Base-by-base conservation (phyloP, 106 monocot species). In the Chionographis japonica region DNA sequence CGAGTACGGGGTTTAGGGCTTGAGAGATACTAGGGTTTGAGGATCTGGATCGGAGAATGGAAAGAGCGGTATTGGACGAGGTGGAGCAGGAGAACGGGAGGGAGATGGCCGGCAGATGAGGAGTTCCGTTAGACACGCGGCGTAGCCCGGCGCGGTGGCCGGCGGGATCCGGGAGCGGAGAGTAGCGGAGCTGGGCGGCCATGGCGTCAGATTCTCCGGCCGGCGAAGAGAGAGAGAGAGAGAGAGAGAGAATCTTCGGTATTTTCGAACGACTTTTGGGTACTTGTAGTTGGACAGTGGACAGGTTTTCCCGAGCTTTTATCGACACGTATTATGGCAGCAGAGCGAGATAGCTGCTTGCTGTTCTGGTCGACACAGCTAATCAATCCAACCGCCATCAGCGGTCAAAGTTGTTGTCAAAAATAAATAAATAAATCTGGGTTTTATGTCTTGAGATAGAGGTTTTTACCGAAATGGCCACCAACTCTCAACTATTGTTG, bases 111-210 rank as follows among this genome's bases (percentile, higher is more conserved):
- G 38, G 66, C 3, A 16, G 54, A 46, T 20, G 13, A 36, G 40
- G 63, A 2, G 56, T 60, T 38, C 40, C 67, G 51, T 64, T n/a
- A 14, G 12, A 60, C n/a, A 51, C 13, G 27, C 70, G 66, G 27
- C 17, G 53, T 42, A 8, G n/a, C 41, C 16, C 42, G 41, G 56
- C 12, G 61, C n/a, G 13, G 55, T 60, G 7, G 52, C 40, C 12
- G 37, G 53, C 39, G 40, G 49, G 5, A 8, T 2, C 35, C 5
- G 67, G 51, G 9, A 63, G 39, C 5, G 76, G 72, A 8, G 75
- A 72, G 68, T 53, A 75, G 54, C 64, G 69, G 70, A 74, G 70
- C 35, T 70, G 73, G 78, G 83, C 78, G 60, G 72, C 74, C 80
- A 75, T 74, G 73, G 57, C 36, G 53, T 56, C 41, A 39, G 5